phyloP scores from a whole-genome alignment of 345 rosid genomes.

The Gossypioides kirkii region DNA sequence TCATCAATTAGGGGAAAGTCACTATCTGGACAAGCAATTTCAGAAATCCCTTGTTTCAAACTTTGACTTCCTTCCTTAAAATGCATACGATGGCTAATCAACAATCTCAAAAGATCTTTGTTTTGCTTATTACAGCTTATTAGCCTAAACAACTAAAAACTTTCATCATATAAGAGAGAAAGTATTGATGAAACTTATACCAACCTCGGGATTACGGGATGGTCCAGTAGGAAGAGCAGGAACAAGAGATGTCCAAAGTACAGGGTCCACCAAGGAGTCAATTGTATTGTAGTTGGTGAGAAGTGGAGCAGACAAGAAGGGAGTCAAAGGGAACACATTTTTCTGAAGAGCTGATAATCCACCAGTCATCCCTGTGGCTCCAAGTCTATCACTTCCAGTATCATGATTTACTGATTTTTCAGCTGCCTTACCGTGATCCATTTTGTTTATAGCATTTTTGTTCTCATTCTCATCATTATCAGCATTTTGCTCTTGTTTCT shows the following conservation, averaged over 20 bases:
- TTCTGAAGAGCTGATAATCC: conserved; percentile 73
- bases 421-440: conserved; percentile 70
- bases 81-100: background rate
- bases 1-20: background rate
- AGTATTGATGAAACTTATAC: conserved; percentile 14
- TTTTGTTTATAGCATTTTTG: conserved; percentile 59
- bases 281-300: conserved; percentile 67
- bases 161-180: background rate
- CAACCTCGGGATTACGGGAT: conserved; percentile 68
- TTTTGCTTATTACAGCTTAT: background rate
- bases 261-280: conserved; percentile 75
- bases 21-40: background rate
- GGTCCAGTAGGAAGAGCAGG: conserved; percentile 66
- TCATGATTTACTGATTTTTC: conserved; percentile 61
- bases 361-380: conserved; percentile 52
- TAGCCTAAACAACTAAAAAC: background rate
- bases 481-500: conserved; percentile 47
- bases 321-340: conserved; percentile 66
- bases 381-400: conserved; percentile 41
- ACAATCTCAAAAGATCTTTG: background rate
- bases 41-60: background rate
- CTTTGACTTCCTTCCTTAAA: background rate
- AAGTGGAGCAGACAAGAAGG: conserved; percentile 82
- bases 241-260: conserved; percentile 73
- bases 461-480: conserved; percentile 83